phyloP scores from a whole-genome alignment of 345 rosid species.

The Eucalyptus decipiens region DNA sequence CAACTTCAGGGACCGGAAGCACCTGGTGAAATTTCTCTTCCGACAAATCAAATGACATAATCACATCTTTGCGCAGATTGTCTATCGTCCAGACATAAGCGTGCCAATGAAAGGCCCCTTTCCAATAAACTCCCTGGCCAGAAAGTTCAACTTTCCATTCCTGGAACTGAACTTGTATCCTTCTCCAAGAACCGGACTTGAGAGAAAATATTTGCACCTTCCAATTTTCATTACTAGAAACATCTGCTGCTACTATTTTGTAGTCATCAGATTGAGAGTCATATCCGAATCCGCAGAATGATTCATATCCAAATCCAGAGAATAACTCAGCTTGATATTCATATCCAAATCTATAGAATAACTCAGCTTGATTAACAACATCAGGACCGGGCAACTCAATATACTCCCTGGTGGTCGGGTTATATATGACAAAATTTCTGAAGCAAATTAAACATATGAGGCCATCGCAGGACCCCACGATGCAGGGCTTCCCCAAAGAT shows the following conservation, averaged over 20 bases:
- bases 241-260: neutral
- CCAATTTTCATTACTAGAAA: neutral
- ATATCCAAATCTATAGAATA: no score
- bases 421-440: neutral
- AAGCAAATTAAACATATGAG: neutral
- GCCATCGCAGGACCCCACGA: no score
- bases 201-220: neutral
- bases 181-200: neutral
- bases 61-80: neutral
- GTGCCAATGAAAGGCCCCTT: neutral
- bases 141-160: rapidly evolving
- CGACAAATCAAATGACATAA: neutral
- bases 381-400: neutral
- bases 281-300: neutral
- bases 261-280: neutral
- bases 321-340: no score
- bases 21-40: no score
- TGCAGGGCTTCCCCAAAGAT: no score
- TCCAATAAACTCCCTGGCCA: neutral
- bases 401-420: neutral
- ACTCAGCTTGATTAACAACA: rapidly evolving
- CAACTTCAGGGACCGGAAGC: neutral
- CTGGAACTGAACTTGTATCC: neutral
- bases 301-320: neutral
- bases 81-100: neutral